Conservation (phyloP, 176 grass and related monocot species). For the Zizania latifolia region DNA sequence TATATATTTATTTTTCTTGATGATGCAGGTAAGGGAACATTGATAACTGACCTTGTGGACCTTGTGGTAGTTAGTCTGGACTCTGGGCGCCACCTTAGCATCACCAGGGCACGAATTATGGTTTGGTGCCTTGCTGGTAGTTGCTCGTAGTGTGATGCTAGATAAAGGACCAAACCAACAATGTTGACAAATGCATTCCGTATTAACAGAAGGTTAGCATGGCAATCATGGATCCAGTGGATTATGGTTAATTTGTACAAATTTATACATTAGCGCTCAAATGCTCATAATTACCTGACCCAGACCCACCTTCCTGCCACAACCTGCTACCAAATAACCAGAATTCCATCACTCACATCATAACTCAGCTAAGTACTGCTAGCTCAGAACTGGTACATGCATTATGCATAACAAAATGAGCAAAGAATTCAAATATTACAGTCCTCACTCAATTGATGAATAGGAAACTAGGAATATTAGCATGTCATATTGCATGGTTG, state of each 20-base stretch:
- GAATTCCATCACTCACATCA: neutral
- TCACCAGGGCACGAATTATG: neutral
- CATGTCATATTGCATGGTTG: neutral
- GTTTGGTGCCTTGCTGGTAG: no score
- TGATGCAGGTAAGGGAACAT: neutral
- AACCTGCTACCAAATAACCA: neutral
- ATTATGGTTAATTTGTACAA: neutral
- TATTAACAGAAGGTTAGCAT: neutral
- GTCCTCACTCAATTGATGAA: neutral
- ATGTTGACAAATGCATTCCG: neutral
- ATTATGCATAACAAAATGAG: neutral
- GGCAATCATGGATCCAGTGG: neutral
- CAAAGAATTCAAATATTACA: neutral
- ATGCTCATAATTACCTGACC: neutral
- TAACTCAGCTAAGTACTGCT: neutral
- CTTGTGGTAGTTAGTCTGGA: neutral
- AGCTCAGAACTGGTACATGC: neutral
- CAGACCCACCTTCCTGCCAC: neutral
- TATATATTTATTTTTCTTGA: neutral
- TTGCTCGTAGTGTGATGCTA: neutral
- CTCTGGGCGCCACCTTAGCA: neutral
- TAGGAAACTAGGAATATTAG: neutral
- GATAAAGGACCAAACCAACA: constrained; percentile 1
- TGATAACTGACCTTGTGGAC: neutral
- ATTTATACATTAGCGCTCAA: neutral